These are phyloP conservation scores for Camelina hispida DNA, from an alignment of 345 rosid species.

Conservation along the genomic window DNA sequence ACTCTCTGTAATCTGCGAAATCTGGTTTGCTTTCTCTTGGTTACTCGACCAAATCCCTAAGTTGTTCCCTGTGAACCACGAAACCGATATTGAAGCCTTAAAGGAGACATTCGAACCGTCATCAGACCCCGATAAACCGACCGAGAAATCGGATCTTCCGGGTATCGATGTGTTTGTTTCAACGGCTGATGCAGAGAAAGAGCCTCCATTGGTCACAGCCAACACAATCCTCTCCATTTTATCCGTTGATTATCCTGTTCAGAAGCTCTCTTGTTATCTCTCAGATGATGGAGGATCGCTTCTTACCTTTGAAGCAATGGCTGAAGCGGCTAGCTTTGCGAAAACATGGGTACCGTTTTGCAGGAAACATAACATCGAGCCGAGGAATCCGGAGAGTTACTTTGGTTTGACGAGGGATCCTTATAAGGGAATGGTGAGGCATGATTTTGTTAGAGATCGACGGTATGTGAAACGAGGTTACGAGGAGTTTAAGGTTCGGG, in stretches of 20 bases:
- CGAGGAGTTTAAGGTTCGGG: constrained; percentile 82
- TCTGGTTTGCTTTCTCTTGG: constrained; percentile 95
- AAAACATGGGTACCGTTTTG: constrained; percentile 89
- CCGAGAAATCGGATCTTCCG: constrained; percentile 78
- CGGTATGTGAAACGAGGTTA: constrained; percentile 73
- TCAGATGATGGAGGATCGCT: constrained; percentile 90
- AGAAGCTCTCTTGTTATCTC: constrained; percentile 80
- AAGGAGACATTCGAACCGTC: constrained; percentile 70
- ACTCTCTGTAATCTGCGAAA: constrained; percentile 75
- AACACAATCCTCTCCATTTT: constrained; percentile 84
- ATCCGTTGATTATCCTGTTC: constrained; percentile 75
- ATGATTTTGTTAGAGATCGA: constrained; percentile 79
- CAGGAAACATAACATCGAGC: constrained; percentile 73
- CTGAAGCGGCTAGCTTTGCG: constrained; percentile 91
- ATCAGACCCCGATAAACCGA: constrained; percentile 53
- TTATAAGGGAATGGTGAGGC: constrained; percentile 68
- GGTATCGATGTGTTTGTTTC: constrained; percentile 84
- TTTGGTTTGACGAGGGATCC: constrained; percentile 76
- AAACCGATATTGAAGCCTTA: constrained; percentile 59
- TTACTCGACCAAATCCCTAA: constrained; percentile 86
- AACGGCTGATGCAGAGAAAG: constrained; percentile 86
- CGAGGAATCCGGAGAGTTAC: constrained; percentile 85
- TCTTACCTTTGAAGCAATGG: constrained; percentile 90
- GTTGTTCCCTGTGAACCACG: constrained; percentile 68
- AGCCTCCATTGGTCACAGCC: constrained; percentile 83